Conservation (phyloP, 2,329 filamentous ascomycete genomes). For the Fusarium hostae region DNA sequence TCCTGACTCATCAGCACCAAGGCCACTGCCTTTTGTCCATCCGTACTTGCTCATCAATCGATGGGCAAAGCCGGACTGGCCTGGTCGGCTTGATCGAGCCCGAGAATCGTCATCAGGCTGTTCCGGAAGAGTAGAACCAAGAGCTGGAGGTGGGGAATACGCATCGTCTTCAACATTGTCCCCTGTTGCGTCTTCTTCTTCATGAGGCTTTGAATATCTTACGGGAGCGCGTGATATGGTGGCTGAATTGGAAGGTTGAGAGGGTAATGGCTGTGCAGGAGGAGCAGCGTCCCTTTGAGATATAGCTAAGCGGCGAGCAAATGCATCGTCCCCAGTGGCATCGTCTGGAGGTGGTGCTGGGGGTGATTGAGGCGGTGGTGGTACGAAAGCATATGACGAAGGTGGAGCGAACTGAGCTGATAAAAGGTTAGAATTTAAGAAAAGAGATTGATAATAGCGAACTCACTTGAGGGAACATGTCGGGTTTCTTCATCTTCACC, state of each 20-base stretch:
- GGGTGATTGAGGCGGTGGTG: slow-evolving; percentile 63
- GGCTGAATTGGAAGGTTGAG: slow-evolving; percentile 57
- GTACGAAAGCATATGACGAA: slow-evolving; percentile 65
- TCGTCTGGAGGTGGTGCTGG: slow-evolving; percentile 63
- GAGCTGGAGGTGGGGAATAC: slow-evolving; percentile 59
- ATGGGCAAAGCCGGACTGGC: slow-evolving; percentile 85
- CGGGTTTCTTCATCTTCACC: slow-evolving; percentile 52
- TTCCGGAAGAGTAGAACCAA: slow-evolving; percentile 56
- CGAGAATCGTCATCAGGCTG: slow-evolving; percentile 51
- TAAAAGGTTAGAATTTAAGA: slow-evolving; percentile 30
- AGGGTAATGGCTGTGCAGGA: slow-evolving; percentile 49
- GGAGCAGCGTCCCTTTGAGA: slow-evolving; percentile 55
- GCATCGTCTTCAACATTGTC: slow-evolving; percentile 56
- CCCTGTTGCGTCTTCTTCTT: slow-evolving; percentile 48
- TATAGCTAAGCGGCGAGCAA: slow-evolving; percentile 70
- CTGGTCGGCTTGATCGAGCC: slow-evolving; percentile 72
- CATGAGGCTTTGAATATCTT: slow-evolving; percentile 65
- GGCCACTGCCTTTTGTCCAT: slow-evolving; percentile 87
- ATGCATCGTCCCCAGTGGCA: slow-evolving; percentile 75
- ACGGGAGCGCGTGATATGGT: slow-evolving; percentile 83
- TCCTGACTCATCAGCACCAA: slow-evolving; percentile 83
- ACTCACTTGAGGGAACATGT: slow-evolving; percentile 50
- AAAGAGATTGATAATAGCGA: background rate
- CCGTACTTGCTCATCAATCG: slow-evolving; percentile 94
- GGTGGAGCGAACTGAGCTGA: slow-evolving; percentile 71